These are phyloP conservation scores for Spiromastix sp. DNA, from an alignment of 2,329 filamentous ascomycete species.

Conservation along the genomic window DNA sequence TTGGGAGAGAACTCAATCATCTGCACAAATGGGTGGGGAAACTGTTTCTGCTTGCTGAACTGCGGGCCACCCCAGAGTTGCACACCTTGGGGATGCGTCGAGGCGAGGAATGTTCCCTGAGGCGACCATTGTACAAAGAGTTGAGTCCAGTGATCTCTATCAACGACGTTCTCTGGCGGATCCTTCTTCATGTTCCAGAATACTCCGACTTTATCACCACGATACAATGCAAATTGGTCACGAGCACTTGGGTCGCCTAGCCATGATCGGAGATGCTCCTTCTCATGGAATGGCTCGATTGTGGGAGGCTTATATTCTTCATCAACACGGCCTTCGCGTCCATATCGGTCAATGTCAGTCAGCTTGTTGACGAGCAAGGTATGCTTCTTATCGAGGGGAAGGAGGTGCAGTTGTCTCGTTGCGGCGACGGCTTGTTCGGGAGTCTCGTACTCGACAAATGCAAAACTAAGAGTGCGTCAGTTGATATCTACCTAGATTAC, in stretches of 20 bases:
- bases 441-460: constrained; percentile 92
- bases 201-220: constrained; percentile 81
- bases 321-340: constrained; percentile 83
- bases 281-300: constrained; percentile 76
- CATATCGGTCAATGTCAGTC: constrained; percentile 93
- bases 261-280: constrained; percentile 92
- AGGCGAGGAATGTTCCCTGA: constrained; percentile 84
- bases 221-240: constrained; percentile 93
- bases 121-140: constrained; percentile 98
- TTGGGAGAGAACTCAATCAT: constrained; percentile 89
- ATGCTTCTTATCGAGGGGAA: constrained; percentile 92
- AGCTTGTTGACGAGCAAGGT: constrained; percentile 94
- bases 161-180: constrained; percentile 74
- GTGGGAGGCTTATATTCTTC: constrained; percentile 78
- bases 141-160: constrained; percentile 94
- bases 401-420: constrained; percentile 75
- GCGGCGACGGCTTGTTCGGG: constrained; percentile 82
- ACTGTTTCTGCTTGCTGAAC: constrained; percentile 85
- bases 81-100: constrained; percentile 90
- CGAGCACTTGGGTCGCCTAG: constrained; percentile 78
- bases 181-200: constrained; percentile 99
- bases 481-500: too few relatives aligned
- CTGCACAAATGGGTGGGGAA: constrained; percentile 91
- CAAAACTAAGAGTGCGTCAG: constrained; percentile 61
- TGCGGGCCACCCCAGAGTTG: constrained; percentile 90